Evolutionary conservation across 164 flowering plant genomes (phyloP), one percentile per base, ranked within the genome.

Genomic region (Aristolochia contorta): DNA sequence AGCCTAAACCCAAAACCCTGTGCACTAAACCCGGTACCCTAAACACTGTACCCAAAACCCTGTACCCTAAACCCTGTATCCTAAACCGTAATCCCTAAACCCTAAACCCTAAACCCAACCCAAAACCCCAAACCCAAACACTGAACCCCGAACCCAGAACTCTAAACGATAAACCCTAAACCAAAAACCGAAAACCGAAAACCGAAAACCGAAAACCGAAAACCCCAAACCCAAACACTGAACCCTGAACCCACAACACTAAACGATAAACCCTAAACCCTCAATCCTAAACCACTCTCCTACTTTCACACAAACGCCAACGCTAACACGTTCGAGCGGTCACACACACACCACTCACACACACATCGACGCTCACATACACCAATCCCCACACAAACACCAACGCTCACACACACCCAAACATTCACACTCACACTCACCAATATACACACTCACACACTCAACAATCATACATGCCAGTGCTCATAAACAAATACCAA

Each of bases 191-290:
- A 45, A 45, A 45, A 8, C 47, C 47, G 8, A 45, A n/a, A 45
- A 8, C 47, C 47, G 8, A 45, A 45, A 45, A 8, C 47, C 47
- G 8, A n/a, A n/a, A 45, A 45, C 47, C 47, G 12, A 8, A 45
- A 45, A 45, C 47, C 47, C 47, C 15, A 45, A 51, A 14, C 54
- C 16, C 21, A 6, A 51, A 14, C 7, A 7, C 21, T 6, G 12
- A 19, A 19, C 12, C 21, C 21, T 6, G 6, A 51, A 51, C 54
- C 54, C 54, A 10, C 12, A 51, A 51, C 54, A 12, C 54, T 51
- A 51, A 51, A 51, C 54, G 12, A 8, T 57, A 65, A 65, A 51
- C 68, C 56, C 50, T 60, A 64, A 64, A 56, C 61, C 68, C 68
- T 52, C 57, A 65, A 58, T n/a, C n/a, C n/a, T n/a, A n/a, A n/a